Conservation (phyloP, 352 stramenopile genomes). For the Phytophthora quininea region DNA sequence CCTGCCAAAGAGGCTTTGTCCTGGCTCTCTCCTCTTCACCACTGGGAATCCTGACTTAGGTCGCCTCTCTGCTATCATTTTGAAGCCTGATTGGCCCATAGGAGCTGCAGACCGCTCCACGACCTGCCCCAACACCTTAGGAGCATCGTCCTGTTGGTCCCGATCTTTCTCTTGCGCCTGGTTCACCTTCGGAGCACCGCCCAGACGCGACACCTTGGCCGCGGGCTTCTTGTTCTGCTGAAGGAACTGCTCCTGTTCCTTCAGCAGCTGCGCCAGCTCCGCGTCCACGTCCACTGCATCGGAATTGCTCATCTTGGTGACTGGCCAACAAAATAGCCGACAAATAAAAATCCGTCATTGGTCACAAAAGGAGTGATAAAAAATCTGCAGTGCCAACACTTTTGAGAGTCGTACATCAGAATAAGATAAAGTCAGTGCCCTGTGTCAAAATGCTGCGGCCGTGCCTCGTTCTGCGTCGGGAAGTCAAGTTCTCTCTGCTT, state of each 20-base stretch:
- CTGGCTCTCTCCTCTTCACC: slow-evolving; percentile 39
- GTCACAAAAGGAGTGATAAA: too few relatives aligned
- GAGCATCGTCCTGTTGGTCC: slow-evolving; percentile 11
- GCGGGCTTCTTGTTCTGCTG: slow-evolving; percentile 57
- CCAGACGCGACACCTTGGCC: slow-evolving; percentile 57
- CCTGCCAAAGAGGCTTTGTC: slow-evolving; percentile 77
- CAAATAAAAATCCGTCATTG: slow-evolving; percentile 1
- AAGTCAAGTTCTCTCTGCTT: slow-evolving; percentile 42
- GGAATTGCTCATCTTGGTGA: slow-evolving; percentile 15
- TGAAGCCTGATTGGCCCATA: slow-evolving; percentile 40
- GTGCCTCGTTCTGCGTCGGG: neutral
- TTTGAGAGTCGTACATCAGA: too few relatives aligned
- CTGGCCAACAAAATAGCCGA: neutral
- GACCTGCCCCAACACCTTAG: slow-evolving; percentile 60
- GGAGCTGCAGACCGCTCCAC: slow-evolving; percentile 65
- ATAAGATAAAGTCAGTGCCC: too few relatives aligned
- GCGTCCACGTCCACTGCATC: slow-evolving; percentile 68
- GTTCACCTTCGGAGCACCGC: slow-evolving; percentile 6
- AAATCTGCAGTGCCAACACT: too few relatives aligned
- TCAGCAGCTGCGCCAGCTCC: slow-evolving; percentile 78
- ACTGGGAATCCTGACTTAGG: slow-evolving; percentile 60
- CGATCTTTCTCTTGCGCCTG: slow-evolving; percentile 4
- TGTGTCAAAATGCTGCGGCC: neutral
- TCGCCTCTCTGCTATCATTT: slow-evolving; percentile 32
- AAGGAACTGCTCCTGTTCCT: slow-evolving; percentile 84